phyloP scores from a whole-genome alignment of 208 protist genomes.

The Entamoeba histolytica region DNA sequence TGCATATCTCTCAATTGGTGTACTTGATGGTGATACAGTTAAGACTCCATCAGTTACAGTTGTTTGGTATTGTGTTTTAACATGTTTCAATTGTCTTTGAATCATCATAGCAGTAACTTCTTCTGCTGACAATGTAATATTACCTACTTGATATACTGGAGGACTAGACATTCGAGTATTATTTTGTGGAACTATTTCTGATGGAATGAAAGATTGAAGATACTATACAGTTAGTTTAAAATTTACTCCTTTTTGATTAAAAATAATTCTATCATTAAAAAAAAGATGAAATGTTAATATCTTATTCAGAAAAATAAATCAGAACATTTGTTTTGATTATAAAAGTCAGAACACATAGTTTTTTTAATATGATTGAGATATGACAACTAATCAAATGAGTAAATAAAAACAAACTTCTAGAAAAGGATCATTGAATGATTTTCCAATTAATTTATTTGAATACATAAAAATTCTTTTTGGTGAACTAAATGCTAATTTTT shows the following conservation, averaged over 20 bases:
- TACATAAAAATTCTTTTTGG: not conserved
- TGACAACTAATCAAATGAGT: no score
- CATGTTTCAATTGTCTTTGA: not conserved
- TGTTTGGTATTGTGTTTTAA: not conserved
- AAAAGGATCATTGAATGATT: not conserved
- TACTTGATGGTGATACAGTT: not conserved
- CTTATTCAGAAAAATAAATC: no score
- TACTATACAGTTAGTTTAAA: no score
- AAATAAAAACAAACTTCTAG: not conserved
- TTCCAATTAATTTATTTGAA: not conserved
- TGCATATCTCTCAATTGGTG: not conserved
- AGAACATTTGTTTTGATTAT: no score
- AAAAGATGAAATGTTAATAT: no score
- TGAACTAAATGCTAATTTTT: not conserved
- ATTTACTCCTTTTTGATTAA: no score
- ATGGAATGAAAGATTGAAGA: not conserved
- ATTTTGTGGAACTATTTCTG: not conserved
- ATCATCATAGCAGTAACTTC: not conserved
- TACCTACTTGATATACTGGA: not conserved
- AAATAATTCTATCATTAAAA: no score
- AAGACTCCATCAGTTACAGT: not conserved
- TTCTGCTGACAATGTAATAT: not conserved
- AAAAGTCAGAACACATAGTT: no score
- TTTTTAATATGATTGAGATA: no score
- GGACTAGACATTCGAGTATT: not conserved